Conservation (phyloP, 345 rosid species). For the Pistacia integerrima region DNA sequence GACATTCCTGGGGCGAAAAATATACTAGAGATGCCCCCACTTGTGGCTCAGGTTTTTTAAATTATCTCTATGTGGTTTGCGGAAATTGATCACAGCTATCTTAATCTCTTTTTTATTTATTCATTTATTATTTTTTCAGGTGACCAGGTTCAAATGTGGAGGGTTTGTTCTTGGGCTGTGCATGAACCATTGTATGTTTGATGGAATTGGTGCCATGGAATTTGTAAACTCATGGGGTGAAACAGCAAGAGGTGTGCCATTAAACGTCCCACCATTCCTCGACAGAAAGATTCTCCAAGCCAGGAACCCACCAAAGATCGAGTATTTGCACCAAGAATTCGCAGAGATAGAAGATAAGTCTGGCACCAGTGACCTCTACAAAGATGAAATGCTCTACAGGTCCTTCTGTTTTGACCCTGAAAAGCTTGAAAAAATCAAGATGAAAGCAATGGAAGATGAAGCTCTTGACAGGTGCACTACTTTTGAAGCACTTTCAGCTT, state of each 20-base stretch:
- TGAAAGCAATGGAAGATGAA: slow-evolving; percentile 53
- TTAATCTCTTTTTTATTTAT: neutral
- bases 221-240: slow-evolving; percentile 87
- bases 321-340: slow-evolving; percentile 64
- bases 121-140: slow-evolving; percentile 36
- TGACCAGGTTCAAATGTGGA: slow-evolving; percentile 77
- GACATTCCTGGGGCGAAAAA: slow-evolving; percentile 79
- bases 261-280: slow-evolving; percentile 54
- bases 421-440: slow-evolving; percentile 65
- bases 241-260: slow-evolving; percentile 68
- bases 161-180: slow-evolving; percentile 77
- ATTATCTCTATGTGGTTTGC: no score
- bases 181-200: slow-evolving; percentile 85
- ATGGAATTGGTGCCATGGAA: slow-evolving; percentile 89
- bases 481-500: slow-evolving; percentile 81
- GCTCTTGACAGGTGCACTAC: slow-evolving; percentile 57
- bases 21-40: slow-evolving; percentile 87
- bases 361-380: slow-evolving; percentile 45
- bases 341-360: slow-evolving; percentile 65
- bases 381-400: slow-evolving; percentile 52
- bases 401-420: slow-evolving; percentile 78
- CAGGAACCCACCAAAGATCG: slow-evolving; percentile 56
- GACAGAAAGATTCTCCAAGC: slow-evolving; percentile 61
- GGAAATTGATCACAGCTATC: neutral
- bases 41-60: slow-evolving; percentile 75